Conservation (phyloP, 305 asterid genomes). For the Fraxinus dipetala region DNA sequence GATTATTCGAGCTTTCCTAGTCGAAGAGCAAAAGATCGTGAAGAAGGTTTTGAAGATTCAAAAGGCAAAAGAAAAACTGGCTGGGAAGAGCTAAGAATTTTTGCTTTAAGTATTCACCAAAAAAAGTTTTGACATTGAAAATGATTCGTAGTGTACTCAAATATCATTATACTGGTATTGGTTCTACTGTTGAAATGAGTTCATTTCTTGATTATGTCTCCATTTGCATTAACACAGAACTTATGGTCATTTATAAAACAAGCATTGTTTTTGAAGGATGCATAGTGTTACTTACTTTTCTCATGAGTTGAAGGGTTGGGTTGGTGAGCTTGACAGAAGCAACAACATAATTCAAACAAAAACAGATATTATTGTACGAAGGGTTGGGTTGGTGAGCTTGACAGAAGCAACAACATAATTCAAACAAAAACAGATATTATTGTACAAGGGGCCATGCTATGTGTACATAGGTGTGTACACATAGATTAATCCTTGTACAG, state of each 20-base stretch:
- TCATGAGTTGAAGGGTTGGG: background rate
- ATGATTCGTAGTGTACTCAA: background rate
- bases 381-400: too few relatives aligned
- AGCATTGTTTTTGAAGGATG: background rate
- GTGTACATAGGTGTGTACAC: too few relatives aligned
- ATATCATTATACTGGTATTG: background rate
- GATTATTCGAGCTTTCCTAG: constrained; percentile 43
- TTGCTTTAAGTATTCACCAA: background rate
- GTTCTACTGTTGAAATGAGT: background rate
- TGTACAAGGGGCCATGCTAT: too few relatives aligned
- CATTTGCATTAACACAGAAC: background rate
- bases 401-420: background rate
- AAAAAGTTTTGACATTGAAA: constrained; percentile 22
- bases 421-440: background rate
- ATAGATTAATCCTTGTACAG: too few relatives aligned
- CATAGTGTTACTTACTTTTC: background rate
- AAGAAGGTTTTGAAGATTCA: constrained; percentile 50
- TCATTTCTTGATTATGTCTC: background rate
- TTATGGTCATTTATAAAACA: background rate
- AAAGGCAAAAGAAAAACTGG: constrained; percentile 42
- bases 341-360: background rate
- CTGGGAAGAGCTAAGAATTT: constrained; percentile 26
- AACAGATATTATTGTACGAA: background rate
- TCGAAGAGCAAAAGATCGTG: constrained; percentile 47
- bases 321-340: background rate